A percentile compares a stretch with the other conserved stretches of the same genome.
phyloP scores from a whole-genome alignment of 164 flowering plant genomes.

The Cinnamomum chago region DNA sequence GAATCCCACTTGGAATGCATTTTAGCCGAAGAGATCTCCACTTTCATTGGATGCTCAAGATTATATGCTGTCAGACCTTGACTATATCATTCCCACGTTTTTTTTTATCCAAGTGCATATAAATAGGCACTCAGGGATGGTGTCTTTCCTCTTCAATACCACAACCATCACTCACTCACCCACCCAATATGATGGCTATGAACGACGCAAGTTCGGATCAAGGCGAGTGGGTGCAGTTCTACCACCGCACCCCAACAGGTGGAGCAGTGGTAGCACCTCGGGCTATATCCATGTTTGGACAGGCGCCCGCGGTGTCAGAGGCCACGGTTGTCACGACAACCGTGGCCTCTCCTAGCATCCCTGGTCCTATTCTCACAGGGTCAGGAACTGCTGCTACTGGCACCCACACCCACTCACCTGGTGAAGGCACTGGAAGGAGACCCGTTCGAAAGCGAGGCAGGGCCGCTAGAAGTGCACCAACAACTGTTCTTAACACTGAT shows the following conservation, averaged over 20 bases:
- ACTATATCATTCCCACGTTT: background rate
- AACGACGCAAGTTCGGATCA: conserved; percentile 32
- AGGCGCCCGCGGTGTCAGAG: conserved; percentile 14
- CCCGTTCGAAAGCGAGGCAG: conserved; percentile 51
- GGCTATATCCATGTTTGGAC: background rate
- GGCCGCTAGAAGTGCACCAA: conserved; percentile 66
- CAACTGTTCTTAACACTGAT: conserved; percentile 72
- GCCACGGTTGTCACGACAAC: conserved; percentile 24
- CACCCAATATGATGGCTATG: conserved; percentile 15
- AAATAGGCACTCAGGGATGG: background rate
- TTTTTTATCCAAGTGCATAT: too few species aligned
- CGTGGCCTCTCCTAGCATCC: conserved; percentile 10
- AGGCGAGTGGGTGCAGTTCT: conserved; percentile 38
- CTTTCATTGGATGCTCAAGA: too few species aligned
- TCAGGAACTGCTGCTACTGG: background rate
- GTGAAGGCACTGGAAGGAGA: conserved; percentile 51
- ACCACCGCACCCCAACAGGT: conserved; percentile 13
- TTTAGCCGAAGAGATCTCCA: too few species aligned
- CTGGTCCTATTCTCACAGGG: background rate
- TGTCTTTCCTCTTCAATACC: background rate
- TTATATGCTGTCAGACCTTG: too few species aligned
- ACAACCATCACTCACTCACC: background rate
- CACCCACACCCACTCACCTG: conserved; percentile 19
- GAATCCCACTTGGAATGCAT: background rate
- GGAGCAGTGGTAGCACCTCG: background rate